Base-by-base conservation (phyloP, 1,284 basidiomycete genomes). In the Leccinum pachyderme region DNA sequence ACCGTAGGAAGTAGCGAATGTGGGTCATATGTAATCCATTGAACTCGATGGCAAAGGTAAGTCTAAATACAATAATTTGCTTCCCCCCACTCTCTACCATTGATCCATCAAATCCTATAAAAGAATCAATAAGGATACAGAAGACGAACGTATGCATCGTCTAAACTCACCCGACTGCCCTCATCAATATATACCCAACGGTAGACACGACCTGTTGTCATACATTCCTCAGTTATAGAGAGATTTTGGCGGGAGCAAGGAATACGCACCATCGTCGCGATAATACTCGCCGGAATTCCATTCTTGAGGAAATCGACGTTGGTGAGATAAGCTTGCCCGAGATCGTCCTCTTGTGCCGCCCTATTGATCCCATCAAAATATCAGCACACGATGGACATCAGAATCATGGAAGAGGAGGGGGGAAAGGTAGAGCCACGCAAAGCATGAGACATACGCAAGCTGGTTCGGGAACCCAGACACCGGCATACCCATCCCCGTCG, bases 271-370 rank as follows among this genome's bases (percentile, higher is more conserved):
- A 90, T 69, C 0, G 89, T 88, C 1, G 95, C 91, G 25, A 97
- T 82, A 50, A 98, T 77, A 60, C 91, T 94, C 4, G 96, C 93
- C 0, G 93, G 92, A 25, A 98, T 84, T 44, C 97, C 95, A 63
- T 95, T 95, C 77, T 91, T 92, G 63, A 98, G 75, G 75, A 98
- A 98, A 72, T 98, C 95, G n/a, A 86, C 72, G 62, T 94, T 93
- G 22, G 84, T 80, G 37, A 95, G 79, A 72, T 94, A 95, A 29
- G 91, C 73, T 63, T 95, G 87, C 2, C 96, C 96, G 52, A 98
- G 81, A 70, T 97, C 94, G 71, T 98, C 93, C 69, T 98, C 96
- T 73, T 98, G 91, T 4, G 91, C 93, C 24, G 95, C 93, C 44
- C 91, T 94, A 49, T 15, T 55, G 27, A 57, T 52, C 55, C 53